Evolutionary conservation across 352 stramenopile species (phyloP), one percentile per base, ranked within the genome.

Genomic region (Phytopythium ostracodes): DNA sequence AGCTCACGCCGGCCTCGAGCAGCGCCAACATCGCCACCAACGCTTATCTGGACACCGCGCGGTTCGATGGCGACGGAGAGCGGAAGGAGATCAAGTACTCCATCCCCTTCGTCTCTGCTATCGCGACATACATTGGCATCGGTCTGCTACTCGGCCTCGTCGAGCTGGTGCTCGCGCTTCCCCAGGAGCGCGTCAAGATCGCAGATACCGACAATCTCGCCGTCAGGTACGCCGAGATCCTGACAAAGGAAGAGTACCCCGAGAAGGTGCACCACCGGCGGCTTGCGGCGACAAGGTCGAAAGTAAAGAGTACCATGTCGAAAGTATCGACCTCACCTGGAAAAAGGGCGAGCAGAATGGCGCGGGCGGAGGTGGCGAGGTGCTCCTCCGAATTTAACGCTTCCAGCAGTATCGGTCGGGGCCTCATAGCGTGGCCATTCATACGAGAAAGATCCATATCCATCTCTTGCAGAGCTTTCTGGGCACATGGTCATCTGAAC

Each of bases 301-400:
- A 0, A 71, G 81, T 29, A 73, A 82, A 15, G 73, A 81, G 33
- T 82, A 75, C 59, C 65, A 51, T 8, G 68, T 84, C 42, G 75
- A 87, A 20, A 73, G 63, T 24, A 77, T 79, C 50, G 83, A 88
- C 49, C 85, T 76, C 59, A 85, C 76, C 29, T 60, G 66, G 40
- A 25, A 47, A 1, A 47, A 47, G 42, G 7, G 18, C 42, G 0
- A 24, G 6, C 42, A 47, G 6, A 2, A 8, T 11, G 42, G 42
- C 42, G 3, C 42, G n/a, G n/a, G n/a, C n/a, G n/a, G 42, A 0
- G 8, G 42, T 25, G n/a, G n/a, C n/a, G n/a, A n/a, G n/a, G n/a
- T n/a, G n/a, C n/a, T n/a, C n/a, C n/a, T n/a, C n/a, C n/a, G n/a
- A n/a, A n/a, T n/a, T n/a, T n/a, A n/a, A n/a, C n/a, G n/a, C n/a